These are phyloP conservation scores for Parmelia sp. DNA, from an alignment of 495 filamentous ascomycete genomes.

Conservation along the genomic window DNA sequence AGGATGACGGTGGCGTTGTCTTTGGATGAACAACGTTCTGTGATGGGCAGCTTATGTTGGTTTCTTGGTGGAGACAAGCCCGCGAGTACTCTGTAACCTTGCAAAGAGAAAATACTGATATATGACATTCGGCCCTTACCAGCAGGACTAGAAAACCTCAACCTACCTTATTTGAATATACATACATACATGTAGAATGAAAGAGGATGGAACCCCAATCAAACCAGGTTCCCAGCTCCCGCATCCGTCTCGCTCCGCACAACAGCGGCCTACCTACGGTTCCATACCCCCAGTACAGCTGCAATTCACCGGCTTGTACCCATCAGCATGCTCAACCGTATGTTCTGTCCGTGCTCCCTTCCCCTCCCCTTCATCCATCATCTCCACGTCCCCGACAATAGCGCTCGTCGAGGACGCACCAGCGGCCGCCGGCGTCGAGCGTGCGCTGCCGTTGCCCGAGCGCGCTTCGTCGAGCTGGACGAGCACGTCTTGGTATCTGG, in stretches of 20 bases:
- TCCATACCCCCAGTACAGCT: not conserved
- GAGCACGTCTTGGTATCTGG: not conserved
- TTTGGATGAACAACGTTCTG: too few species aligned
- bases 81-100: too few species aligned
- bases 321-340: not conserved
- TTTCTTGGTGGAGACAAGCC: too few species aligned
- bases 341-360: not conserved
- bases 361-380: not conserved
- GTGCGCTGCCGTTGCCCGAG: slow-evolving; percentile 3
- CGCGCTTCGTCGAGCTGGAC: slow-evolving; percentile 1
- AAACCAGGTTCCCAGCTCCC: not conserved
- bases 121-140: not conserved
- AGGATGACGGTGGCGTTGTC: too few species aligned
- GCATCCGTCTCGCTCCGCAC: not conserved
- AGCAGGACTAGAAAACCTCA: not conserved
- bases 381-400: too few species aligned
- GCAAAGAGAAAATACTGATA: too few species aligned
- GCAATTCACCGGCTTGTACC: not conserved
- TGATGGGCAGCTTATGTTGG: too few species aligned
- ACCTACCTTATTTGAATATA: too few species aligned
- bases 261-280: not conserved
- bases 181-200: too few species aligned
- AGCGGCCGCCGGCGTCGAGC: slow-evolving; percentile 5
- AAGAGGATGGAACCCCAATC: not conserved
- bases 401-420: not conserved